These are phyloP conservation scores for Hericium alpestre DNA, from an alignment of 768 basidiomycete species.

Conservation along the genomic window DNA sequence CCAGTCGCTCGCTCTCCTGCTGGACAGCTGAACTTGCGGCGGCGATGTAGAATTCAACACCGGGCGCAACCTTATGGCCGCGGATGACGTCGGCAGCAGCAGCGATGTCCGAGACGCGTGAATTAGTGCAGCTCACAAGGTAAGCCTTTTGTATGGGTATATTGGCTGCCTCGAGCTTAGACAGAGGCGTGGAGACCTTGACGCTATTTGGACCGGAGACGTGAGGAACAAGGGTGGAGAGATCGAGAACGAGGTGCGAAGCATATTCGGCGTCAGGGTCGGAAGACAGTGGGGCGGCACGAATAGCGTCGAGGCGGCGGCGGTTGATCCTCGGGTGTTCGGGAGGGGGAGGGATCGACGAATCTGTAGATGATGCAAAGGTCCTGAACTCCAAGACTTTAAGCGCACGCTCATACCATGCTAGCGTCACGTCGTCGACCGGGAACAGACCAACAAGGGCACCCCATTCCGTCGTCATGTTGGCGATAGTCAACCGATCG, in stretches of 20 bases:
- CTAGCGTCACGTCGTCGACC: conserved; percentile 66
- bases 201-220: conserved; percentile 97
- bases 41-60: conserved; percentile 95
- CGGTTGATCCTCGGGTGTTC: conserved; percentile 83
- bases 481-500: conserved; percentile 92
- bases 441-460: conserved; percentile 94
- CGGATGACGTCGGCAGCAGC: conserved; percentile 86
- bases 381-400: conserved; percentile 66
- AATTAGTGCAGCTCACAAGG: conserved; percentile 96
- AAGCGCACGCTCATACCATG: conserved; percentile 77
- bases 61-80: conserved; percentile 68
- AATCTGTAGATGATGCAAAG: conserved; percentile 41
- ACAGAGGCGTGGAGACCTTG: conserved; percentile 89
- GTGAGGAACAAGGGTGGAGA: conserved; percentile 89
- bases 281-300: conserved; percentile 42
- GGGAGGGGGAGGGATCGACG: conserved; percentile 57
- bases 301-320: conserved; percentile 55
- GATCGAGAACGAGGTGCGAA: conserved; percentile 81
- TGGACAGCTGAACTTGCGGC: conserved; percentile 91
- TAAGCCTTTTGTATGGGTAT: conserved; percentile 95
- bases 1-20: conserved; percentile 72
- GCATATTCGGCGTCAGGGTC: conserved; percentile 76
- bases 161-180: conserved; percentile 59
- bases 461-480: conserved; percentile 99
- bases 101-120: conserved; percentile 87